These are phyloP conservation scores for Orobanche coerulescens DNA, from an alignment of 257 asterid species.

Conservation along the genomic window DNA sequence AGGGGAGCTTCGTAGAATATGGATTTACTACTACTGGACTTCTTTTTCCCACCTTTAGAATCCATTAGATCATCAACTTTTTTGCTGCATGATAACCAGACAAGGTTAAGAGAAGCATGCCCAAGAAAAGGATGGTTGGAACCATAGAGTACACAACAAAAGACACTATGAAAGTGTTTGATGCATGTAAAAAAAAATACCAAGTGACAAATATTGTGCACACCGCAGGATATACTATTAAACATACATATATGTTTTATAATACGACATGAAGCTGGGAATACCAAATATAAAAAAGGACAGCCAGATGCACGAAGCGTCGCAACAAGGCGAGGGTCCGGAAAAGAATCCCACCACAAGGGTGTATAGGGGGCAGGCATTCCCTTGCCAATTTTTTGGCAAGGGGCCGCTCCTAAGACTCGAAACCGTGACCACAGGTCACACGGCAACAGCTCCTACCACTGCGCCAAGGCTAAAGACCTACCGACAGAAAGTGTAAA, in stretches of 20 bases:
- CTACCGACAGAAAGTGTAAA: too few relatives aligned
- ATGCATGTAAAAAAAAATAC: background rate
- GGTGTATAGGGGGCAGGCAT: too few relatives aligned
- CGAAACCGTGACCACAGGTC: too few relatives aligned
- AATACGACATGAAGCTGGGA: background rate
- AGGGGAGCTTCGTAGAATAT: conserved; percentile 75
- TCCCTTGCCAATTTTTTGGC: too few relatives aligned
- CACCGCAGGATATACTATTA: background rate
- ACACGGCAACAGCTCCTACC: too few relatives aligned
- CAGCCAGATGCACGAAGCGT: background rate
- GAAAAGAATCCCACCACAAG: too few relatives aligned
- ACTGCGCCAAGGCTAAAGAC: too few relatives aligned
- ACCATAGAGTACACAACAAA: too few relatives aligned
- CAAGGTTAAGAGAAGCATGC: too few relatives aligned
- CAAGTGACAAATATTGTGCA: background rate
- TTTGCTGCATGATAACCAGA: conserved; percentile 16
- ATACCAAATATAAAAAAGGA: too few relatives aligned
- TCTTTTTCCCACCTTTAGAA: conserved; percentile 52
- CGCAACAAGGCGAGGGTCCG: too few relatives aligned
- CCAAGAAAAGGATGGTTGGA: background rate
- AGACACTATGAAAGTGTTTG: background rate
- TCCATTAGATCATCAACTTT: conserved; percentile 56
- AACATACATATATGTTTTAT: background rate
- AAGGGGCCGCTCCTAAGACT: too few relatives aligned
- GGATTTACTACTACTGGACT: conserved; percentile 68